Evolutionary conservation across 495 filamentous ascomycete genomes (phyloP).

Genomic region (Annulohypoxylon nitens): DNA sequence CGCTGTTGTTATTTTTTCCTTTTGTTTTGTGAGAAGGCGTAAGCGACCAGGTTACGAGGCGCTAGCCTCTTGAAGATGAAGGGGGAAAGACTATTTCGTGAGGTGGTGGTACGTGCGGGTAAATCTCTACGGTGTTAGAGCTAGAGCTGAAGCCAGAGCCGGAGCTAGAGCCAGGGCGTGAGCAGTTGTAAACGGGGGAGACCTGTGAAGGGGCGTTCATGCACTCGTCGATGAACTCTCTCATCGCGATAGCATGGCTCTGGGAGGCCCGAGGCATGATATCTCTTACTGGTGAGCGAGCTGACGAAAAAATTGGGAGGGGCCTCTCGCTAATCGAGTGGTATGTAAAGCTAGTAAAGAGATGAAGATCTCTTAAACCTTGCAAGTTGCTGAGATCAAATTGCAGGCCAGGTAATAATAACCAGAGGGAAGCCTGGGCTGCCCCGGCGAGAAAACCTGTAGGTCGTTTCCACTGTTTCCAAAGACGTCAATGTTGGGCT

Average conservation of each 20-base stretch:
- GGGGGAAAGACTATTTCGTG: conserved; percentile 20
- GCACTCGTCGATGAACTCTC: conserved; percentile 45
- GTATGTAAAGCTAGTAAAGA: conserved; percentile 41
- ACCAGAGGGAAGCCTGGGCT: conserved; percentile 42
- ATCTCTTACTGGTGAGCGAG: conserved; percentile 41
- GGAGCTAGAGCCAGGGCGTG: neutral
- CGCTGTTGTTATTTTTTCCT: conserved; percentile 7
- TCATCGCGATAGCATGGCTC: conserved; percentile 39
- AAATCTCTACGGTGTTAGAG: conserved; percentile 26
- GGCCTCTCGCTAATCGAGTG: conserved; percentile 42
- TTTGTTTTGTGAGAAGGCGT: conserved; percentile 24
- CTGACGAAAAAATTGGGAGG: conserved; percentile 44
- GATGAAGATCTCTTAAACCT: conserved; percentile 48
- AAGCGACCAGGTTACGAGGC: conserved; percentile 42
- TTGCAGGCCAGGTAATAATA: conserved; percentile 46
- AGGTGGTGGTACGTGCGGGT: conserved; percentile 41
- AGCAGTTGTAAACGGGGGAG: neutral
- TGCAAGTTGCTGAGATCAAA: conserved; percentile 47
- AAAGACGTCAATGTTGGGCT: conserved; percentile 48
- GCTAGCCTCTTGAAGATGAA: conserved; percentile 45
- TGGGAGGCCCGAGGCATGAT: conserved; percentile 45
- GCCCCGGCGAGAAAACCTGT: conserved; percentile 40
- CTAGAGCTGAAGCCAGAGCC: neutral
- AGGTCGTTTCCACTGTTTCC: conserved; percentile 46
- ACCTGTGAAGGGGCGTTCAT: conserved; percentile 20